Base-by-base conservation (phyloP, 1,139 yeast species). In the Arxiozyma slooffiae region DNA sequence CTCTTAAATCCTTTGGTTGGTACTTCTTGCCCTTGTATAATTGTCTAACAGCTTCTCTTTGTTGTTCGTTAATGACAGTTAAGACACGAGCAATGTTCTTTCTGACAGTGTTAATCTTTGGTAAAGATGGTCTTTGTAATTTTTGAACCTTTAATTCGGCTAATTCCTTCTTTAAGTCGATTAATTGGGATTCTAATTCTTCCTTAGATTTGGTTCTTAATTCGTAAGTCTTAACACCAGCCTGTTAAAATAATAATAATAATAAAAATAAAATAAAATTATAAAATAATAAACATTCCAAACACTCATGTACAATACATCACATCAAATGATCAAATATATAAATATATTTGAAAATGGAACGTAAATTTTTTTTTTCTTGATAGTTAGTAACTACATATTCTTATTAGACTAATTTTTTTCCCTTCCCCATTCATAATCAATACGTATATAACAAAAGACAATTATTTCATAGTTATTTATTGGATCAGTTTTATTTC, bases 1-100 rank as follows among this genome's bases (percentile, higher is more conserved):
- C 96, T 81, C 98, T 92, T 78, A 94, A 84, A 76, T 92, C 97
- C 82, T 90, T 90, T 80, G 99, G 98, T 75, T 83, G 81, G 85
- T 83, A 86, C 80, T 90, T 90, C 85, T 90, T 89, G 78, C 92
- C 95, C 68, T 82, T 81, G 94, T 90, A 90, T 82, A 86, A 85
- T 73, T 85, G 95, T 77, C 88, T 88, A 74, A 89, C 97, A 68
- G 86, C 83, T 66, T 85, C 92, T 80, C 98, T 90, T 80, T 90
- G 97, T 81, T 86, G 88, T 71, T 83, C 82, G 94, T 87, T 90
- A 79, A 92, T 89, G 77, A 90, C 79, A 66, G 99, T 92, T 77
- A 92, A 86, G 70, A 90, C 95, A 77, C 94, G 89, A 71, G 99
- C 99, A 76, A 92, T 92, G 81, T 88, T 83, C 83, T 90, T 92